Evolutionary conservation across 2,329 filamentous ascomycete genomes (phyloP), one percentile per base, ranked within the genome.

Genomic region (Simplicillium aogashimaense): DNA sequence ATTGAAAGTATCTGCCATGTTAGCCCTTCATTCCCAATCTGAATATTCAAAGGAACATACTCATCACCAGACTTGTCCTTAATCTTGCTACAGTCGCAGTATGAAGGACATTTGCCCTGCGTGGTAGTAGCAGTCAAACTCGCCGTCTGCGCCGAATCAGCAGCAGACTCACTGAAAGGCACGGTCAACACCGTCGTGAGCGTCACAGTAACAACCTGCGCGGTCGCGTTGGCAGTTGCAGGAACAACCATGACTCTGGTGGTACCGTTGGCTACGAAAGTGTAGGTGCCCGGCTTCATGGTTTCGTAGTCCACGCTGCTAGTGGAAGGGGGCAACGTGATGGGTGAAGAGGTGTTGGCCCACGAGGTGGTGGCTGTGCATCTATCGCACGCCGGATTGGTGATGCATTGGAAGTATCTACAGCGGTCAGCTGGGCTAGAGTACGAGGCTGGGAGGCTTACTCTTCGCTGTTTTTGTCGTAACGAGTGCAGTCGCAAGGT

Each of bases 61-160:
- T 57, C 56, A 11, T 54, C 43, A 37, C 56, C 50, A 14, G 55
- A 40, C 36, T 54, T 51, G 32, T 59, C 48, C 20, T 47, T 33
- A 31, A 56, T 52, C 9, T 38, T 39, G 7, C 48, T 48, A 38
- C 56, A 59, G 42, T 59, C 56, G 34, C 56, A 59, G 1, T 52
- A 53, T 1, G 38, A 30, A 15, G 39, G 42, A 39, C 55, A 56
- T 14, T 42, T 39, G 18, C 8, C 9, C 20, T 25, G 20, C 20
- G 20, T 25, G 20, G 20, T 25, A 25, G 20, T 32, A 15, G n/a
- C n/a, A n/a, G 30, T 13, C 15, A 32, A 6, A 32, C 13, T n/a
- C 30, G 15, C 30, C 11, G 30, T 32, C 30, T 13, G 12, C 5
- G 30, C 15, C 6, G 30, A 15, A 32, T 5, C 13, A 32, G 30